Conservation (phyloP, 169 alveolate species). For the Cyclospora cayetanensis region DNA sequence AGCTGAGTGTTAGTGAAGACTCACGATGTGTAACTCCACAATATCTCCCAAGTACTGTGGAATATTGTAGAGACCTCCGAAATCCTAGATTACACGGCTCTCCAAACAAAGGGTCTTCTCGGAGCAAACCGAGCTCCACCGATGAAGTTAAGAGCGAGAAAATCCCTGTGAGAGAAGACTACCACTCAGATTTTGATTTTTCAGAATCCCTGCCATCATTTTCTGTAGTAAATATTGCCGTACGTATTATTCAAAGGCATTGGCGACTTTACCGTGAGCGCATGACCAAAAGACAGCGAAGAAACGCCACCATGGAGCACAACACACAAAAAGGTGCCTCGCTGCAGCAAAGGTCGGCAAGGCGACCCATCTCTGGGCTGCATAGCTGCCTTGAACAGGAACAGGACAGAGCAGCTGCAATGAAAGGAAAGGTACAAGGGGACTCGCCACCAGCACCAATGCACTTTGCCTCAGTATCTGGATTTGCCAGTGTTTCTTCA, state of each 20-base stretch:
- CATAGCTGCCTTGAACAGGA: background rate
- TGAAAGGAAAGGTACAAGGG: background rate
- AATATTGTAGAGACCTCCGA: no score
- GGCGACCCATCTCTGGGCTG: background rate
- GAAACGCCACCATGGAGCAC: background rate
- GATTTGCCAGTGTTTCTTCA: background rate
- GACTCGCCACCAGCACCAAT: background rate
- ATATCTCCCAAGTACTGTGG: background rate
- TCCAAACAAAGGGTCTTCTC: no score
- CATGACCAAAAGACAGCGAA: background rate
- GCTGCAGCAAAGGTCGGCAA: background rate
- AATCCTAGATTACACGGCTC: no score
- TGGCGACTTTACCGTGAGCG: background rate
- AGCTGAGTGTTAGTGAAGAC: slow-evolving; percentile 39
- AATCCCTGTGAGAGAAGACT: background rate
- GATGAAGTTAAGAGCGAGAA: background rate
- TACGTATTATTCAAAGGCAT: slow-evolving; percentile 42
- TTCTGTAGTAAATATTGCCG: slow-evolving; percentile 15
- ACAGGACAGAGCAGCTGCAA: background rate
- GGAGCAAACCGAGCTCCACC: background rate
- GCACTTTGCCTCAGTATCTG: background rate
- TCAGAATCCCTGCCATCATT: background rate
- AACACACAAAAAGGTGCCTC: background rate
- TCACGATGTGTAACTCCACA: slow-evolving; percentile 9
- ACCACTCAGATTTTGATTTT: background rate